These are phyloP conservation scores for Gillenia trifoliata DNA, from an alignment of 306 rosid species.

Conservation along the genomic window DNA sequence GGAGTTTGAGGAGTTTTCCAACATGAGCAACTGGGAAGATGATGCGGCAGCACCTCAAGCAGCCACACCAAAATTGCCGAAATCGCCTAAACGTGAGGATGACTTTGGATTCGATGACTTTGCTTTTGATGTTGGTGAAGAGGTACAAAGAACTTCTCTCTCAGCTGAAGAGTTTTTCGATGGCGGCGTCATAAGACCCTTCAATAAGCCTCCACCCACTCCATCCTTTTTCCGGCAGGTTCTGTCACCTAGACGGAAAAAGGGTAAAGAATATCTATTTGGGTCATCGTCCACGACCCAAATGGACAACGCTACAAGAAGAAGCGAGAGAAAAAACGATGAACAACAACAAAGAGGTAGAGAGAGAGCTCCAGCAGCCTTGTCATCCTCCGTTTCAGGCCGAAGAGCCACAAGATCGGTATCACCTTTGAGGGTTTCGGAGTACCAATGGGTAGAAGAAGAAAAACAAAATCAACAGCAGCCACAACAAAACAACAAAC, in stretches of 20 bases:
- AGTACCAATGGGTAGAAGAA: conserved; percentile 43
- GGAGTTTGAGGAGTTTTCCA: conserved; percentile 34
- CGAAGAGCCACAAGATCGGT: conserved; percentile 58
- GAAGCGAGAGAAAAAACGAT: background rate
- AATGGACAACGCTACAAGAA: conserved; percentile 9
- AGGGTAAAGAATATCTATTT: background rate
- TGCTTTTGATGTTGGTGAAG: conserved; percentile 48
- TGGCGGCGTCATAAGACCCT: conserved; percentile 59
- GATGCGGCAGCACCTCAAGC: background rate
- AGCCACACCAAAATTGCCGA: conserved; percentile 1
- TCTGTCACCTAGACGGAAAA: conserved; percentile 32
- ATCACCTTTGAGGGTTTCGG: conserved; percentile 59
- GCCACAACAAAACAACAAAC: conserved; percentile 24
- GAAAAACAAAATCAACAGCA: conserved; percentile 21
- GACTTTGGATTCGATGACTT: conserved; percentile 29
- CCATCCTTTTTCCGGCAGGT: conserved; percentile 28
- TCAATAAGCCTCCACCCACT: conserved; percentile 25
- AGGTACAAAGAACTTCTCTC: conserved; percentile 38
- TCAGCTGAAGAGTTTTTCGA: conserved; percentile 86
- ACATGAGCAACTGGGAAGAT: conserved; percentile 3
- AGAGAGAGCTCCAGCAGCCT: conserved; percentile 24
- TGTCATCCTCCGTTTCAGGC: conserved; percentile 30
- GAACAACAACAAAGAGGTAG: conserved; percentile 49
- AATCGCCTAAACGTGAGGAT: background rate
- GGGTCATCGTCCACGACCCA: background rate